Evolutionary conservation across 192 early-diverging fungal species (phyloP).

Genomic region (Coemansia sp.): DNA sequence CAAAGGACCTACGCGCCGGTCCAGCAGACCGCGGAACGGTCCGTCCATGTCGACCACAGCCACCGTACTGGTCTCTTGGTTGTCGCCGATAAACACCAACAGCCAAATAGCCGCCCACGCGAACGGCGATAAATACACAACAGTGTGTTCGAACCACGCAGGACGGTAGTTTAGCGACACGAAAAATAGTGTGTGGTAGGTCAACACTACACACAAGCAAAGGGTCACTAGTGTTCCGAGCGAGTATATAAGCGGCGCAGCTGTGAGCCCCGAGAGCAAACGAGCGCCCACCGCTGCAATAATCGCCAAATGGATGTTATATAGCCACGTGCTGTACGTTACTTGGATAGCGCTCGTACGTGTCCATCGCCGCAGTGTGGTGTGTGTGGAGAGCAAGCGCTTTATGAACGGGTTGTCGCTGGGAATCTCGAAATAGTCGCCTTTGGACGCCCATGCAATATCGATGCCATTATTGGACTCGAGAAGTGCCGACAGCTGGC

Average conservation of each 20-base stretch:
- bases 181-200: conserved; percentile 45
- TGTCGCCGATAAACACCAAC: conserved; percentile 37
- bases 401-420: conserved; percentile 26
- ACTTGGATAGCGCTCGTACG: conserved; percentile 34
- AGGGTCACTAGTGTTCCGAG: conserved; percentile 39
- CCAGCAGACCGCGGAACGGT: conserved; percentile 23
- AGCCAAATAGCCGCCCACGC: conserved; percentile 51
- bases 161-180: conserved; percentile 36
- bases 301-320: conserved; percentile 31
- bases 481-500: conserved; percentile 16
- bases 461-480: conserved; percentile 15
- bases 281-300: conserved; percentile 24
- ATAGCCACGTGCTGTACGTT: conserved; percentile 46
- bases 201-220: conserved; percentile 31
- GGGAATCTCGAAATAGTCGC: conserved; percentile 32
- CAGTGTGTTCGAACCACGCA: conserved; percentile 32
- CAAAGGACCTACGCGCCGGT: conserved; percentile 32
- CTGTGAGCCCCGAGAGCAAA: conserved; percentile 32
- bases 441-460: conserved; percentile 16
- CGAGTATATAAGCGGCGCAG: conserved; percentile 31
- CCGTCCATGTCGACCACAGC: conserved; percentile 5
- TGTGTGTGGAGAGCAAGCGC: conserved; percentile 24
- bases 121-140: conserved; percentile 49
- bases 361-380: conserved; percentile 24
- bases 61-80: conserved; percentile 5